Conservation (phyloP, 2,329 filamentous ascomycete species). For the Byssoonygena ceratinophila region DNA sequence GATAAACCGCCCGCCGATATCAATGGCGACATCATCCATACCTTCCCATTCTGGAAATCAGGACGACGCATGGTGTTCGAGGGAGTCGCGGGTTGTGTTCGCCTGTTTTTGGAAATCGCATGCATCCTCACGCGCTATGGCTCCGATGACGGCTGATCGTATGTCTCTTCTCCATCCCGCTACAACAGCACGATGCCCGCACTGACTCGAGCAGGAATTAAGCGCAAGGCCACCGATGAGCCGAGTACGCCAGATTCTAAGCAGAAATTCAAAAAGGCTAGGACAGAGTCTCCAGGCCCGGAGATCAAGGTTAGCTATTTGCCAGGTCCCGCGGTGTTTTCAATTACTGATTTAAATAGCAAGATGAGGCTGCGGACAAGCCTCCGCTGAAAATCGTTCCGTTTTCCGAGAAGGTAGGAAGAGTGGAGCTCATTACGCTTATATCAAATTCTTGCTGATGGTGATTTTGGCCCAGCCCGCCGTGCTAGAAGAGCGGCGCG, state of each 20-base stretch:
- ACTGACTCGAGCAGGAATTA: constrained; percentile 24
- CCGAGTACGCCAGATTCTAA: constrained; percentile 33
- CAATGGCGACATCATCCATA: constrained; percentile 5
- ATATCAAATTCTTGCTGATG: constrained; percentile 10
- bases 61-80: neutral
- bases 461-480: constrained; percentile 50
- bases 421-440: neutral
- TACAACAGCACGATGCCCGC: constrained; percentile 10
- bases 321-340: constrained; percentile 28
- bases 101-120: neutral
- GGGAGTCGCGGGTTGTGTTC: neutral
- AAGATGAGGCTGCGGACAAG: constrained; percentile 34
- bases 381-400: constrained; percentile 56
- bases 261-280: constrained; percentile 40
- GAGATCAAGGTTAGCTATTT: constrained; percentile 24
- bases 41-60: neutral
- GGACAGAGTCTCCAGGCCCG: constrained; percentile 38
- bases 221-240: constrained; percentile 44
- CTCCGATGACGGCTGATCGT: constrained; percentile 27
- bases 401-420: constrained; percentile 72
- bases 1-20: neutral
- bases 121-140: constrained; percentile 18
- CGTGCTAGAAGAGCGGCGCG: constrained; percentile 83
- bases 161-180: constrained; percentile 16
- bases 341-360: constrained; percentile 36